phyloP scores from a whole-genome alignment of 2,329 filamentous ascomycete species.

The Bipolaris bicolor region DNA sequence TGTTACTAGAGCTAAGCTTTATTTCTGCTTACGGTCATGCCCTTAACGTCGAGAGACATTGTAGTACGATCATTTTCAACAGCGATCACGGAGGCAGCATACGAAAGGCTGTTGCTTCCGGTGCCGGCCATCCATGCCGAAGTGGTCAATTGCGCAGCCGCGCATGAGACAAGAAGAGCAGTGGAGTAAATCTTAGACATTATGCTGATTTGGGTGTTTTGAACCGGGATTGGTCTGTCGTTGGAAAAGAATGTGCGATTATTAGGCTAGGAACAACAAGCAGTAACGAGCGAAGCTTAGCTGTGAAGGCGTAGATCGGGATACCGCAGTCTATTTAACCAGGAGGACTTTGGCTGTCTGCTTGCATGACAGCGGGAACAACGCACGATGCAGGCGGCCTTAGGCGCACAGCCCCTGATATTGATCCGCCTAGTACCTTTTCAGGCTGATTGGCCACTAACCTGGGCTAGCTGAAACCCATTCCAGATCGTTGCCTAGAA shows the following conservation, averaged over 20 bases:
- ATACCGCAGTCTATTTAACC: slow-evolving; percentile 12
- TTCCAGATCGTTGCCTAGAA: slow-evolving; percentile 5
- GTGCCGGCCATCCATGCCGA: slow-evolving; percentile 36
- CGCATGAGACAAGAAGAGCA: slow-evolving; percentile 29
- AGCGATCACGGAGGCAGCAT: slow-evolving; percentile 32
- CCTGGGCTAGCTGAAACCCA: slow-evolving; percentile 3
- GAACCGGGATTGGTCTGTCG: neutral
- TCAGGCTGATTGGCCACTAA: slow-evolving; percentile 6
- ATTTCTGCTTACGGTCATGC: slow-evolving; percentile 8
- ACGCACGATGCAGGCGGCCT: slow-evolving; percentile 15
- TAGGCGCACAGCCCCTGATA: slow-evolving; percentile 7
- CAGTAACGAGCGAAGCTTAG: slow-evolving; percentile 11
- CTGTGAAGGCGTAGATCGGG: neutral
- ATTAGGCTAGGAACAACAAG: neutral
- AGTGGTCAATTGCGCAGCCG: slow-evolving; percentile 37
- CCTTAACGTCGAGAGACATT: slow-evolving; percentile 19
- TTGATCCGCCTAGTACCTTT: neutral
- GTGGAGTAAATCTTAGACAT: slow-evolving; percentile 33
- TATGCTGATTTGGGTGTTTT: slow-evolving; percentile 2
- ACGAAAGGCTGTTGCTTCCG: slow-evolving; percentile 16
- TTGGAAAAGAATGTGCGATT: neutral
- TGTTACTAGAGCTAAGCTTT: neutral
- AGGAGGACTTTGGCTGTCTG: slow-evolving; percentile 3
- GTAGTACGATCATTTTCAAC: slow-evolving; percentile 29
- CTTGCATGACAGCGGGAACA: slow-evolving; percentile 3